Conservation (phyloP, 768 basidiomycete genomes). For the Calocybe indica region DNA sequence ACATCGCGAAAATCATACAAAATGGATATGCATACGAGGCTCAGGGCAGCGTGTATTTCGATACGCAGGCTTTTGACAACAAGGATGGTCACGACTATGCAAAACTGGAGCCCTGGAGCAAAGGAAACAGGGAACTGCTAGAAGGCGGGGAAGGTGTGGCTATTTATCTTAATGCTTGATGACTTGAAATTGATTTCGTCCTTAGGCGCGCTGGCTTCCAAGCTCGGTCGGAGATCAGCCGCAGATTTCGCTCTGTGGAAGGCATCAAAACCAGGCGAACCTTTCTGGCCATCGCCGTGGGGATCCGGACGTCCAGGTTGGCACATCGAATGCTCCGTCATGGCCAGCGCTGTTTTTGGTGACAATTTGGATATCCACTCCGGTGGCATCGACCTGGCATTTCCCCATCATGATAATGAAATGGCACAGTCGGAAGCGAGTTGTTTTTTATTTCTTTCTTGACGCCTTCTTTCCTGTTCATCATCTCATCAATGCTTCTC, state of each 20-base stretch:
- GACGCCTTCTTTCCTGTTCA: background rate
- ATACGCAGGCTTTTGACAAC: conserved; percentile 76
- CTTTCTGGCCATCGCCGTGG: conserved; percentile 96
- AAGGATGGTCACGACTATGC: conserved; percentile 80
- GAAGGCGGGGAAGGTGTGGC: conserved; percentile 86
- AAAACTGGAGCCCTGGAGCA: conserved; percentile 94
- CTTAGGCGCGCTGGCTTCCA: conserved; percentile 34
- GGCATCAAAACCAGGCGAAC: conserved; percentile 92
- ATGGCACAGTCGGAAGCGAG: conserved; percentile 92
- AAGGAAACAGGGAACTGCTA: conserved; percentile 83
- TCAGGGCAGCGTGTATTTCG: conserved; percentile 87
- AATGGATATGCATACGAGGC: conserved; percentile 76
- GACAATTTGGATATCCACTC: conserved; percentile 96
- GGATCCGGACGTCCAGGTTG: conserved; percentile 94
- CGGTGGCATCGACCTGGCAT: conserved; percentile 94
- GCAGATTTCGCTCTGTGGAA: conserved; percentile 99
- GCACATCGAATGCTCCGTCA: conserved; percentile 99
- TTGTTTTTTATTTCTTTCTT: background rate
- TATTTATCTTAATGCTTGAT: background rate
- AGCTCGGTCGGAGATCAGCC: conserved; percentile 65
- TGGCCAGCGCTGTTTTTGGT: conserved; percentile 90
- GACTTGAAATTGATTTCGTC: conserved; percentile 1
- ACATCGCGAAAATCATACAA: conserved; percentile 76
- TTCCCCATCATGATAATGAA: conserved; percentile 99
- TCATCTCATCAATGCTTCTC: background rate